These are phyloP conservation scores for Penicilliopsis zonata DNA, from an alignment of 495 filamentous ascomycete genomes.

Conservation along the genomic window DNA sequence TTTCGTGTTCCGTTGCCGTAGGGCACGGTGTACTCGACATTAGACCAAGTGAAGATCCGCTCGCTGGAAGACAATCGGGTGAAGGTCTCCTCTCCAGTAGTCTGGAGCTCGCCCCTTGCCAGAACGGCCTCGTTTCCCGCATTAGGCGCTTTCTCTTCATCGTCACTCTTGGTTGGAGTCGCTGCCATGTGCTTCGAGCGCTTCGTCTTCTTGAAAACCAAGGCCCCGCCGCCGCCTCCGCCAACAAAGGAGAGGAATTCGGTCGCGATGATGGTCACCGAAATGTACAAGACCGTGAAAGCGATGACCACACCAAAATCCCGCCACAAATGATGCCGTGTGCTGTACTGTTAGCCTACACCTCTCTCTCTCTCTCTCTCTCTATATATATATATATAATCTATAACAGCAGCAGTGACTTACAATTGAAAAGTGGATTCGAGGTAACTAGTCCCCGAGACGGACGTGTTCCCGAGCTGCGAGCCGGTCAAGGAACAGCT, in stretches of 20 bases:
- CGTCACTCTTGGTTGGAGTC: constrained; percentile 22
- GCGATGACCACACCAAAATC: constrained; percentile 69
- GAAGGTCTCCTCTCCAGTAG: constrained; percentile 29
- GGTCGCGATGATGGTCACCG: constrained; percentile 50
- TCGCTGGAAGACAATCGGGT: constrained; percentile 47
- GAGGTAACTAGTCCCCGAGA: constrained; percentile 52
- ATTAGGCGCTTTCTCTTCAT: constrained; percentile 33
- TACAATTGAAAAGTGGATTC: constrained; percentile 40
- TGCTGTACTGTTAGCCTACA: constrained; percentile 9
- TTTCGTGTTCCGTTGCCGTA: constrained; percentile 58
- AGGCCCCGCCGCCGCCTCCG: constrained; percentile 43
- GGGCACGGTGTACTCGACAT: constrained; percentile 62
- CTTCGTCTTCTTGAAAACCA: constrained; percentile 58
- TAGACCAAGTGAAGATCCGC: constrained; percentile 62
- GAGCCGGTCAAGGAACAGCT: constrained; percentile 52
- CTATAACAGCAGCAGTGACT: not conserved
- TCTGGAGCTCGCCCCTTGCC: constrained; percentile 32
- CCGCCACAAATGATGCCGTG: constrained; percentile 57
- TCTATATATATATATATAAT: no score
- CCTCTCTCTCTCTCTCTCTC: no score
- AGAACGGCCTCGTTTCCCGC: constrained; percentile 23
- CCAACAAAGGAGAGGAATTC: constrained; percentile 41
- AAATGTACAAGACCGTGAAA: constrained; percentile 55
- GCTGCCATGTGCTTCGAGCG: constrained; percentile 41
- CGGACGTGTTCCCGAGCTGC: constrained; percentile 21